Percentiles rank a stretch among this genome's conserved stretches.
phyloP scores from a whole-genome alignment of 805 yeast species.

The Saturnispora ahearnii region DNA sequence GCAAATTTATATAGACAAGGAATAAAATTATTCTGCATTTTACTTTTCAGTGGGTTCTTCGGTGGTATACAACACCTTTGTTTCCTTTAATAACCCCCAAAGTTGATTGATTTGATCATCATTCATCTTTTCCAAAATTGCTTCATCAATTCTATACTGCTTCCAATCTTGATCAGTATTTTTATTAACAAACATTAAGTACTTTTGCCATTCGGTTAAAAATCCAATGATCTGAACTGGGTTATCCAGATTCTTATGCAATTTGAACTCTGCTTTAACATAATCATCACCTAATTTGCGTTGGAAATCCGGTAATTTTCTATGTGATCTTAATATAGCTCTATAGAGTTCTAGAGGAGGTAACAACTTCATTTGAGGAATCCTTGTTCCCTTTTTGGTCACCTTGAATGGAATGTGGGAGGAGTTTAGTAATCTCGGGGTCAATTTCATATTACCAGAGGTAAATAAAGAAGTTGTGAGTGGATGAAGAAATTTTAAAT shows the following conservation, averaged over 20 bases:
- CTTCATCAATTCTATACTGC: slow-evolving; percentile 50
- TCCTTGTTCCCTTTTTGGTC: slow-evolving; percentile 19
- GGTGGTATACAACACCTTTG: slow-evolving; percentile 26
- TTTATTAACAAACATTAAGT: slow-evolving; percentile 40
- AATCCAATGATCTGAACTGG: slow-evolving; percentile 94
- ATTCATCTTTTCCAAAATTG: slow-evolving; percentile 70
- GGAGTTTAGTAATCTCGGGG: background rate
- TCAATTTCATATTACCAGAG: background rate
- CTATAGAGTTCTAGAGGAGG: slow-evolving; percentile 80
- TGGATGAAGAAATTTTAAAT: slow-evolving; percentile 1
- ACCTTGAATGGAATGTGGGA: slow-evolving; percentile 18
- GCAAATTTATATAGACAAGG: background rate
- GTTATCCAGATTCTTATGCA: slow-evolving; percentile 73
- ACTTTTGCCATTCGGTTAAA: slow-evolving; percentile 89
- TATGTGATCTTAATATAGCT: slow-evolving; percentile 76
- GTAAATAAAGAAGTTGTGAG: background rate
- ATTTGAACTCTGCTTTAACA: slow-evolving; percentile 80
- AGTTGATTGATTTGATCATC: slow-evolving; percentile 85
- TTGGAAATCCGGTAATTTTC: slow-evolving; percentile 53
- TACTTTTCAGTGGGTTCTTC: slow-evolving; percentile 6
- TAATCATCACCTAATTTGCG: slow-evolving; percentile 82
- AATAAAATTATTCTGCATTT: background rate
- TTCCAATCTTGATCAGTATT: slow-evolving; percentile 53
- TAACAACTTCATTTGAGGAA: slow-evolving; percentile 32
- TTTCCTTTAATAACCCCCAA: slow-evolving; percentile 72